Evolutionary conservation across 805 yeast genomes (phyloP).

Genomic region (Kregervanrija fluxuum): DNA sequence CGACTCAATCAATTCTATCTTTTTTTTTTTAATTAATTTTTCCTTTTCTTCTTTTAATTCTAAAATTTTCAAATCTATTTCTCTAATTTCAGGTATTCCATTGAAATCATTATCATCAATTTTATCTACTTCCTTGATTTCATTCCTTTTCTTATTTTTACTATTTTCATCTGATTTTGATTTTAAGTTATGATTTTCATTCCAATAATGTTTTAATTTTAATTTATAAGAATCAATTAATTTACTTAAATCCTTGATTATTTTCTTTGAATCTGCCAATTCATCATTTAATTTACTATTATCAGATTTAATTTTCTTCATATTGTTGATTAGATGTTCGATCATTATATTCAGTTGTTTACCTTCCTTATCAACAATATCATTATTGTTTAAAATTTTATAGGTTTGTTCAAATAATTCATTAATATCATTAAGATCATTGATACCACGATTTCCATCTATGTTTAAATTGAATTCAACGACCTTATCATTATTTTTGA

Average conservation of each 20-base stretch:
- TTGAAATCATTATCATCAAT: background rate
- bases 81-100: slow-evolving; percentile 1
- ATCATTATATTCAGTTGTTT: slow-evolving; percentile 9
- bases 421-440: slow-evolving; percentile 3
- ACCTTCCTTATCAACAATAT: slow-evolving; percentile 8
- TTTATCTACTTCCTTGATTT: background rate
- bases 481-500: too few relatives aligned
- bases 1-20: background rate
- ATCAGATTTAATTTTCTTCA: slow-evolving; percentile 4
- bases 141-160: background rate
- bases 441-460: too few relatives aligned
- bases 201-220: slow-evolving; percentile 10
- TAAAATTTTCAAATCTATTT: slow-evolving; percentile 7
- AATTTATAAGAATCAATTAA: slow-evolving; percentile 9
- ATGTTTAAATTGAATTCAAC: too few relatives aligned
- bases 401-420: slow-evolving; percentile 4
- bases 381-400: slow-evolving; percentile 4
- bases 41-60: slow-evolving; percentile 5
- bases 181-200: slow-evolving; percentile 7
- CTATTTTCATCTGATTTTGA: background rate
- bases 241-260: slow-evolving; percentile 15
- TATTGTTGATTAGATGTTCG: slow-evolving; percentile 1
- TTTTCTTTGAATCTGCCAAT: slow-evolving; percentile 19
- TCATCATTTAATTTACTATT: slow-evolving; percentile 1
- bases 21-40: slow-evolving; percentile 1